Evolutionary conservation across 345 rosid species (phyloP), one percentile per base, ranked within the genome.

Genomic region (Sisymbrium irio): DNA sequence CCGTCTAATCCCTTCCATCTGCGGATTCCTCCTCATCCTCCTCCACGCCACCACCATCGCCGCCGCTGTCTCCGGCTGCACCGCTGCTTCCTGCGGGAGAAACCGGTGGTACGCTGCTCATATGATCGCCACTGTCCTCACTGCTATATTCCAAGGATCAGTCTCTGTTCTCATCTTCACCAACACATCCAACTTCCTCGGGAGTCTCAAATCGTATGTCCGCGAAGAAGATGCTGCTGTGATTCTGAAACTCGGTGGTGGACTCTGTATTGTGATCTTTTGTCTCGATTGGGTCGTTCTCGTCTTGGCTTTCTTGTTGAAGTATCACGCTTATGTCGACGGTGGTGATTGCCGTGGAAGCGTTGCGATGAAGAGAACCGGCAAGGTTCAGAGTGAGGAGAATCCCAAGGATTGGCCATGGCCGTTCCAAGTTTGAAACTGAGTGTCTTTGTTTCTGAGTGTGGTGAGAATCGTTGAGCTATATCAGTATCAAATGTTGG

Each of bases 141-240:
- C 97, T 0, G 98, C 97, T 8, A 94, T 94, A 18, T 94, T 94
- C 72, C 96, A 94, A 66, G 98, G 98, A 0, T 91, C 98, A 0
- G 87, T 91, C 4, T 86, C 97, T 0, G 92, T 93, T 20, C 65
- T 93, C 70, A 88, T 91, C 33, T 88, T 89, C 76, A 88, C 89
- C 0, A 83, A 89, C 60, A 89, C 97, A 0, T 63, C 77, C 9
- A 82, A 83, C 4, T 88, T 94, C 54, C 85, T 94, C 0, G 85
- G 83, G 47, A 69, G 84, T 47, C 70, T 94, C 65, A 94, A 85
- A 76, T 86, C 97, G 1, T 91, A 94, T 67, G 97, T 94, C 27
- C 84, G 93, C 63, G 97, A 94, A 72, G 98, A 89, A 35, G 98
- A 94, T 60, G 98, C 83, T 1, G 85, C 76, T 10, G 78, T 91